These are phyloP conservation scores for Rhizoctonia solani DNA, from an alignment of 1,284 basidiomycete species.

Conservation along the genomic window DNA sequence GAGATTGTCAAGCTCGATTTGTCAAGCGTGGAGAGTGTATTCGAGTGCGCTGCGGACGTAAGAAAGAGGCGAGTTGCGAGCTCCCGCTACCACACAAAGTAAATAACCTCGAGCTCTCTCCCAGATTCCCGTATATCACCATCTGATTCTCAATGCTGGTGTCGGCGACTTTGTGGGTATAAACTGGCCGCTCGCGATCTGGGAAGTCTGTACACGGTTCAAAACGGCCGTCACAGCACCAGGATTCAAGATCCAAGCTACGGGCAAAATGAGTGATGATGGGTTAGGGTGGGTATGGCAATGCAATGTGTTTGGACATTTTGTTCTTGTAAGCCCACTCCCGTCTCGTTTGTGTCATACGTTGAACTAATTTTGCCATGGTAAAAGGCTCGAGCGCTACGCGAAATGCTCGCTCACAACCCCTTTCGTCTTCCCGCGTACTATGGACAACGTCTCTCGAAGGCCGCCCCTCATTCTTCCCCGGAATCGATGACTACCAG, in stretches of 20 bases:
- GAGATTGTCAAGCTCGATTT: constrained; percentile 70
- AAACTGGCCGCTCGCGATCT: constrained; percentile 55
- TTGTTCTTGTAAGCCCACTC: constrained; percentile 75
- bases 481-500: constrained; percentile 68
- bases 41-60: constrained; percentile 65
- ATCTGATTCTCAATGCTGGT: constrained; percentile 83
- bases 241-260: constrained; percentile 61
- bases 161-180: constrained; percentile 66
- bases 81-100: neutral
- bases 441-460: constrained; percentile 83
- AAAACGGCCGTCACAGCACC: constrained; percentile 60
- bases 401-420: constrained; percentile 45
- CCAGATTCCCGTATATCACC: constrained; percentile 79
- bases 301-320: constrained; percentile 84
- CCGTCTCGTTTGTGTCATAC: no score
- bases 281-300: constrained; percentile 84
- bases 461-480: constrained; percentile 57
- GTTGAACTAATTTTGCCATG: neutral
- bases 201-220: constrained; percentile 58
- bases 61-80: constrained; percentile 59
- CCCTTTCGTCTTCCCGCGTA: constrained; percentile 58
- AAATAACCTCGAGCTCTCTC: constrained; percentile 21
- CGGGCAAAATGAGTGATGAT: constrained; percentile 67
- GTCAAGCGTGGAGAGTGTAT: constrained; percentile 62
- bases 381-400: constrained; percentile 33